Percentiles rank a stretch among this genome's conserved stretches.
These are phyloP conservation scores for Balakata baccata DNA, from an alignment of 345 rosid species.

Conservation along the genomic window DNA sequence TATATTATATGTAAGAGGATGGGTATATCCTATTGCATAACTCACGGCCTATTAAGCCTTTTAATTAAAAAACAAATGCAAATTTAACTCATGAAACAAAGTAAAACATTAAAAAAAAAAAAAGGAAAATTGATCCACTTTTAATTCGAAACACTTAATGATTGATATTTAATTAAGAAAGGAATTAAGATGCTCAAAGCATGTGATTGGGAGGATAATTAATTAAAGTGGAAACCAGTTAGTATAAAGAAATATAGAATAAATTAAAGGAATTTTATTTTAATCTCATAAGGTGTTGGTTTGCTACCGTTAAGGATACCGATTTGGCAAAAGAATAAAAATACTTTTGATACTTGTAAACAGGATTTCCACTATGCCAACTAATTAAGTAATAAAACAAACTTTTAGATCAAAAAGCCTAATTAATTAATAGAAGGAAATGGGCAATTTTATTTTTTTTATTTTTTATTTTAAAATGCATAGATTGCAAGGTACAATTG, in stretches of 20 bases:
- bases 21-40: no score
- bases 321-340: neutral
- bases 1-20: no score
- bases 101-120: no score
- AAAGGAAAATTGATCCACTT: neutral
- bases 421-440: conserved; percentile 19
- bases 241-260: neutral
- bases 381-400: neutral
- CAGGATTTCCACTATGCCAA: conserved; percentile 40
- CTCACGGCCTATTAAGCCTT: no score
- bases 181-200: neutral
- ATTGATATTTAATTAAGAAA: conserved; percentile 8
- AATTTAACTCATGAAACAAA: no score
- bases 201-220: neutral
- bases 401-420: conserved; percentile 30
- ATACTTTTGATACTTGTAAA: conserved; percentile 19
- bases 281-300: neutral
- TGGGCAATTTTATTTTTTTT: neutral
- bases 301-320: conserved; percentile 41
- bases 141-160: neutral
- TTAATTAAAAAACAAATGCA: no score
- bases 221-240: conserved; percentile 18
- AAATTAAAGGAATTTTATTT: neutral
- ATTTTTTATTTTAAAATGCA: neutral
- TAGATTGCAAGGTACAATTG: neutral